Percentiles rank a stretch among this genome's conserved stretches.
Conservation (phyloP, 2,329 filamentous ascomycete species). For the Pseudogymnoascus sp. region DNA sequence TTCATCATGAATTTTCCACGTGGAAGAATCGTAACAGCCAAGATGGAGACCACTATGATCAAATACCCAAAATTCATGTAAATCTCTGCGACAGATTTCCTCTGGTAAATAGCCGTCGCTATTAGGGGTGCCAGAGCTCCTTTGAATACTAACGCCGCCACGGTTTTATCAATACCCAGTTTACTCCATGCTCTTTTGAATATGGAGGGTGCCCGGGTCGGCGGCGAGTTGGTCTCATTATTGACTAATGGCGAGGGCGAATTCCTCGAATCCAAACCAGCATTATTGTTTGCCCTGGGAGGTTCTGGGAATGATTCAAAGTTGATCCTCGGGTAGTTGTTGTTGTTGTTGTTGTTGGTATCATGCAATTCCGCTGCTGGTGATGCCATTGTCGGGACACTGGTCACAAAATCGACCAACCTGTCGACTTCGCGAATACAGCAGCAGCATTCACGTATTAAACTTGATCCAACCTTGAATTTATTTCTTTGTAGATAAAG, state of each 20-base stretch:
- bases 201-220: not conserved
- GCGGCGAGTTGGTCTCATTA: not conserved
- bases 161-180: conserved; percentile 13
- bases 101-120: conserved; percentile 17
- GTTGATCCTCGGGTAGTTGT: not conserved
- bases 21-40: conserved; percentile 58
- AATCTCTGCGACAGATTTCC: conserved; percentile 14
- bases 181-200: conserved; percentile 13
- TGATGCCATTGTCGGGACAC: not conserved
- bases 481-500: not conserved
- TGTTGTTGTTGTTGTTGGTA: not conserved
- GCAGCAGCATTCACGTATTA: not conserved
- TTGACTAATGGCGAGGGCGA: not conserved
- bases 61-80: conserved; percentile 37
- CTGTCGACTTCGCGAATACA: not conserved
- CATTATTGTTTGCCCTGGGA: not conserved
- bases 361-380: not conserved
- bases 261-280: not conserved
- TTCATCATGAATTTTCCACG: conserved; percentile 65
- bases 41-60: conserved; percentile 54
- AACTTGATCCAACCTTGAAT: not conserved
- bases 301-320: not conserved
- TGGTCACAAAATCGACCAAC: not conserved
- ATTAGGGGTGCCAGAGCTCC: conserved; percentile 17
- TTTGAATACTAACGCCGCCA: conserved; percentile 19